These are phyloP conservation scores for Leccinum variicolor DNA, from an alignment of 768 basidiomycete genomes.

Conservation along the genomic window DNA sequence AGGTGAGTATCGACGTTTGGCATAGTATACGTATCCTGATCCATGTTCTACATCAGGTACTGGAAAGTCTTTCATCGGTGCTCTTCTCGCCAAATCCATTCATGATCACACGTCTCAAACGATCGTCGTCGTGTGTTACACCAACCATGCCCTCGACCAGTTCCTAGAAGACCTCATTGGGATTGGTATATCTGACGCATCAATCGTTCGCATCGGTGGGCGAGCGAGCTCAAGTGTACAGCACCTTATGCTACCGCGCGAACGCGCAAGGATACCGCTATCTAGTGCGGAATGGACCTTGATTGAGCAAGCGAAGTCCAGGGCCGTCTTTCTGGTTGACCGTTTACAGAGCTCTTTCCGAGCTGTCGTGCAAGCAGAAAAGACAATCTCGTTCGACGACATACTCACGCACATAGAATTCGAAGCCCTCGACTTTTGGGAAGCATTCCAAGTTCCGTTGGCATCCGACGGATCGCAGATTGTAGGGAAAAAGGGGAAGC, in stretches of 20 bases:
- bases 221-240: conserved; percentile 51
- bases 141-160: conserved; percentile 73
- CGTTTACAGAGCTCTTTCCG: conserved; percentile 33
- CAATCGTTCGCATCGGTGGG: conserved; percentile 57
- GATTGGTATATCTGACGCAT: conserved; percentile 48
- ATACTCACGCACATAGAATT: conserved; percentile 52
- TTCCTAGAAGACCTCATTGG: conserved; percentile 61
- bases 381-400: conserved; percentile 19
- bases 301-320: conserved; percentile 38
- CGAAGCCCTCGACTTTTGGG: conserved; percentile 41
- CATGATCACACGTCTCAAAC: conserved; percentile 44
- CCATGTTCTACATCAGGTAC: conserved; percentile 45
- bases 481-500: conserved; percentile 40
- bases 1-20: conserved; percentile 36
- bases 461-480: conserved; percentile 39
- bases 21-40: not conserved
- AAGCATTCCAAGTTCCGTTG: conserved; percentile 46
- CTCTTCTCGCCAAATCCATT: conserved; percentile 58
- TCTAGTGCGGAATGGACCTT: conserved; percentile 37
- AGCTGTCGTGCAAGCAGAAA: conserved; percentile 19
- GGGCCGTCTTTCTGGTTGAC: conserved; percentile 6
- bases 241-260: conserved; percentile 44
- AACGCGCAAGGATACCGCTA: conserved; percentile 16
- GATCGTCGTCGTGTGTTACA: conserved; percentile 70
- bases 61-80: conserved; percentile 73